Percentiles rank a stretch among this genome's conserved stretches.
These are phyloP conservation scores for Trichoderma afroharzianum DNA, from an alignment of 2,329 filamentous ascomycete genomes.

Conservation along the genomic window DNA sequence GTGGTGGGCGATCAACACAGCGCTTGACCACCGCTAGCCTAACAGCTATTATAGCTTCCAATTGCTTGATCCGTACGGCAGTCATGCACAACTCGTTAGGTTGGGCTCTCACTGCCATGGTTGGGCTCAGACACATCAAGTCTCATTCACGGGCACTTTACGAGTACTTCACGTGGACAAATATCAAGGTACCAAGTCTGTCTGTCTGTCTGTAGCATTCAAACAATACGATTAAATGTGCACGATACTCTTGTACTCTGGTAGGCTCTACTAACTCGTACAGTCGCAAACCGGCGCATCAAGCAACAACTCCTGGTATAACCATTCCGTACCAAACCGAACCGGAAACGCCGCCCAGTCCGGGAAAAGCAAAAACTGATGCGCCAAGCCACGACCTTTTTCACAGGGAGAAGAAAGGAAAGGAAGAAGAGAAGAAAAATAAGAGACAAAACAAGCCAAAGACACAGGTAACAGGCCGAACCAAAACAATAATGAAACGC, in stretches of 20 bases:
- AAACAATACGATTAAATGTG: slow-evolving; percentile 14
- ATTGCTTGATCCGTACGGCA: neutral
- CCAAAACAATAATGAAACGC: neutral
- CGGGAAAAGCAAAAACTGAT: slow-evolving; percentile 3
- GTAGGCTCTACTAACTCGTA: neutral
- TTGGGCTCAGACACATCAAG: neutral
- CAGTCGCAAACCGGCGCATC: slow-evolving; percentile 8
- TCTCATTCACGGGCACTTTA: neutral
- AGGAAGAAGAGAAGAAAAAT: neutral
- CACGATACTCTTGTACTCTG: slow-evolving; percentile 6
- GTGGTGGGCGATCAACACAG: neutral
- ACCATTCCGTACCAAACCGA: neutral
- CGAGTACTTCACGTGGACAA: neutral
- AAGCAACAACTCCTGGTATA: slow-evolving; percentile 16
- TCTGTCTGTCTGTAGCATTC: neutral
- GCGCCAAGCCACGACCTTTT: slow-evolving; percentile 2
- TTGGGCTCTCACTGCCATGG: neutral
- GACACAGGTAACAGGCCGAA: neutral
- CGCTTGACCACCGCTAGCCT: neutral
- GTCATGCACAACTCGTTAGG: neutral
- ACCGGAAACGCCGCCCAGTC: slow-evolving; percentile 11
- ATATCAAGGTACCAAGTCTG: neutral
- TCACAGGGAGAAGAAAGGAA: neutral
- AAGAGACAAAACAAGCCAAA: neutral
- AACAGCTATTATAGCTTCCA: neutral